Base-by-base conservation (phyloP, 352 stramenopile genomes). In the Lagenidium giganteum region DNA sequence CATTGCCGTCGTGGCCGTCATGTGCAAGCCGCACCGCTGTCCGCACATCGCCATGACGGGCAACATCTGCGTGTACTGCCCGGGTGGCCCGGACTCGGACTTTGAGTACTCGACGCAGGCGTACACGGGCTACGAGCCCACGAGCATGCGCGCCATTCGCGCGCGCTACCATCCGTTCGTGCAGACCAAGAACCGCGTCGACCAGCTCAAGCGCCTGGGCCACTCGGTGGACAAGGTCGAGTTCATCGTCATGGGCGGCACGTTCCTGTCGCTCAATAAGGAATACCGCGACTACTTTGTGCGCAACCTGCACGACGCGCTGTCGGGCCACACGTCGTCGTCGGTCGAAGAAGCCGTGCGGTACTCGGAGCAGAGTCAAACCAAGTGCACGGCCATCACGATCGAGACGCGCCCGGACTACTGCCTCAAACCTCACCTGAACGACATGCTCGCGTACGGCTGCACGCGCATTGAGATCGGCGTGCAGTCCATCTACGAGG, bases 231-330 rank as follows among this genome's bases (percentile, higher is more conserved):
- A 98, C 64, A 98, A 98, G 73, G 75, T 87, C 51, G 95, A 98
- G 61, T 98, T 98, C 54, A 97, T 98, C 49, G 93, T 98, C 38
- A 98, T 99, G 94, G 95, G 95, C 26, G 95, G 95, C 37, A 99
- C 95, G 26, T 99, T 98, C 67, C 71, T 98, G 35, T 97, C 80
- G 51, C 68, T 98, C 18, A 88, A 97, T 57, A 75, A 80, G 29
- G 64, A 70, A 5, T 98, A 99, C 60, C 93, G 96, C 34, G 95
- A 98, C 71, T 98, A 87, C 33, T 98, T 98, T 49, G 97, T 98
- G 60, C 78, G 91, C 4, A 97, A 96, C 57, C 58, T 98, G 20
- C 95, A 98, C 46, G 95, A 98, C 70, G 93, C 95, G 17, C 64
- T 98, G 13, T 96, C 81, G 22, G 95, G 95, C 46, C 93, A 98